Conservation (phyloP, 352 stramenopile species). For the Globisporangium mamillatum region DNA sequence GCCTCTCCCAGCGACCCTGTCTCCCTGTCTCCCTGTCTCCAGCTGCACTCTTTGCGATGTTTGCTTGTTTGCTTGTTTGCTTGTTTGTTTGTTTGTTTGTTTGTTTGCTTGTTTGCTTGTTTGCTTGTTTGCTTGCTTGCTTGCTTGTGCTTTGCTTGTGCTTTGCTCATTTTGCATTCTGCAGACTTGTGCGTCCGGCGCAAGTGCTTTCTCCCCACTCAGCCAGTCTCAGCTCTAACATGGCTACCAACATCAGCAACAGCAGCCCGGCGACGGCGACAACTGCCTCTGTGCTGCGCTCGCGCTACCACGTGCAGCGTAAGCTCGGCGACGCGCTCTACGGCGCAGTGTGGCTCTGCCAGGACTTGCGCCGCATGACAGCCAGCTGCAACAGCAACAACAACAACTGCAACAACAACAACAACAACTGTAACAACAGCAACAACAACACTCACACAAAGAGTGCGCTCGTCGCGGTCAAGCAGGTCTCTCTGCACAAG, state of each 20-base stretch:
- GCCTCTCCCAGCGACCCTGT: background rate
- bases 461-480: constrained; percentile 38
- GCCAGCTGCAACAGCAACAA: too few relatives aligned
- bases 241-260: background rate
- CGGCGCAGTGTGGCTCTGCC: constrained; percentile 40
- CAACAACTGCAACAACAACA: too few relatives aligned
- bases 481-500: constrained; percentile 34
- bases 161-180: background rate
- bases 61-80: too few relatives aligned
- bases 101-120: background rate
- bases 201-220: background rate
- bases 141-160: too few relatives aligned
- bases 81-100: too few relatives aligned
- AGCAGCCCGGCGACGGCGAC: background rate
- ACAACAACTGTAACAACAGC: background rate
- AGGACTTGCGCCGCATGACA: constrained; percentile 22
- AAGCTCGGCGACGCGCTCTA: constrained; percentile 40
- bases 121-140: background rate
- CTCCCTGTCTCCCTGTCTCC: background rate
- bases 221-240: background rate
- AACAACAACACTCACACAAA: constrained; percentile 6
- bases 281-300: constrained; percentile 1
- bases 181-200: background rate
- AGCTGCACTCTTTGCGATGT: background rate
- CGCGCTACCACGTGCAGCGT: constrained; percentile 22